Evolutionary conservation across 164 flowering plant genomes (phyloP), one percentile per base, ranked within the genome.

Genomic region (Vitis riparia): DNA sequence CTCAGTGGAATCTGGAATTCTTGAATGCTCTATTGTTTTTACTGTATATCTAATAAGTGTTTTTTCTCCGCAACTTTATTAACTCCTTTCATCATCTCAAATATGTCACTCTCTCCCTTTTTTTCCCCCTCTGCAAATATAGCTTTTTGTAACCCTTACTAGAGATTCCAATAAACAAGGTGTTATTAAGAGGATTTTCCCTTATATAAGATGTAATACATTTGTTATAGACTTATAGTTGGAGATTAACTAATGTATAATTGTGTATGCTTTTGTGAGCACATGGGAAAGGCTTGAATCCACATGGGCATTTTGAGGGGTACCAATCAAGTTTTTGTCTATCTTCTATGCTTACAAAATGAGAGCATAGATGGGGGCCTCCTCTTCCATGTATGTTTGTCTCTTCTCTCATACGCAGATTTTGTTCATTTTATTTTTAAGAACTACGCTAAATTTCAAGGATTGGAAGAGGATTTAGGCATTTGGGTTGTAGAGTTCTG

Each of bases 1-100:
- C 69, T 91, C 12, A 86, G 68, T 68, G 89, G 92, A 66, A 74
- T 93, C 71, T 90, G 86, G 92, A 83, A 81, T 77, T 81, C 83
- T 63, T 87, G 72, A 83, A 68, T 75, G 66, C 29, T 56, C 19
- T 50, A 12, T 6, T 67, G 44, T 11, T 59, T 32, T 13, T 29
- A 55, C 59, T 72, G 62, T 81, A 77, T 67, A 58, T 63, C 50
- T 73, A 55, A 3, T 15, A 55, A 61, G 49, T 66, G 23, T 47
- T 62, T 44, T 17, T 37, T 37, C 5, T 37, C 7, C 2, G 44
- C 44, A 37, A 37, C 44, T 37, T 37, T 37, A 37, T 37, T 37
- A 37, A 37, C 44, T 37, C 44, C 44, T 37, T 37, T 6, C 44
- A 37, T 37, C 44, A 37, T 37, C 44, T 37, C 6, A 37, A 37